Conservation (phyloP, 2,329 filamentous ascomycete species). For the Dactylellina leptospora region DNA sequence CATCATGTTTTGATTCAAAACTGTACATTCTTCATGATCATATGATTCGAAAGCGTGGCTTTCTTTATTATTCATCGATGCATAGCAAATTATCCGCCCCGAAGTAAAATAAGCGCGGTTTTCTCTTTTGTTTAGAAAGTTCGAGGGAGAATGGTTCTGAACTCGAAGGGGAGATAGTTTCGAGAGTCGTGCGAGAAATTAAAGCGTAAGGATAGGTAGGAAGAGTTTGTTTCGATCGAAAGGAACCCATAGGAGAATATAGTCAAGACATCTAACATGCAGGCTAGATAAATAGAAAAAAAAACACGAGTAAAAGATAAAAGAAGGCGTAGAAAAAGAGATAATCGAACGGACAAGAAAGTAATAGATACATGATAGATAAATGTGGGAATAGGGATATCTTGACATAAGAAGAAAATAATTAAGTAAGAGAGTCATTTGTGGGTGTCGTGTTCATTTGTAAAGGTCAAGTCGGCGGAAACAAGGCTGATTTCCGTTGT, state of each 20-base stretch:
- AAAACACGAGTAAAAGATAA: background rate
- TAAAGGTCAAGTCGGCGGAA: background rate
- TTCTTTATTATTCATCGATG: background rate
- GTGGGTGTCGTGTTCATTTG: conserved; percentile 2
- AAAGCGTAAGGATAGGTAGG: background rate
- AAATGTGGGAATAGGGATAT: conserved; percentile 6
- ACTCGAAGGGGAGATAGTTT: no score
- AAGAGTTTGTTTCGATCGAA: background rate
- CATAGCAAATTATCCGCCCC: no score
- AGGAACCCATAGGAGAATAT: background rate
- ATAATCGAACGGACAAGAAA: background rate
- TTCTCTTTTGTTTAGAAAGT: no score
- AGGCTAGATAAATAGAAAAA: conserved; percentile 19
- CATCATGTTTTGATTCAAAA: conserved; percentile 4
- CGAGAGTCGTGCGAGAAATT: no score
- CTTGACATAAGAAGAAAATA: background rate
- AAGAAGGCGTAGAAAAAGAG: conserved; percentile 3
- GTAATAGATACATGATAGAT: conserved; percentile 18
- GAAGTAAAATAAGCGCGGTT: no score
- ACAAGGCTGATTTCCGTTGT: no score
- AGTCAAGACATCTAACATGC: conserved; percentile 36
- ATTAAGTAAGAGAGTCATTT: background rate
- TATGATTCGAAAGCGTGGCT: background rate
- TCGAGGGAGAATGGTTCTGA: no score
- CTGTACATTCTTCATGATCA: conserved; percentile 19